phyloP scores from a whole-genome alignment of 108 stramenopile species.

The Phaeodactylum tricornutum region DNA sequence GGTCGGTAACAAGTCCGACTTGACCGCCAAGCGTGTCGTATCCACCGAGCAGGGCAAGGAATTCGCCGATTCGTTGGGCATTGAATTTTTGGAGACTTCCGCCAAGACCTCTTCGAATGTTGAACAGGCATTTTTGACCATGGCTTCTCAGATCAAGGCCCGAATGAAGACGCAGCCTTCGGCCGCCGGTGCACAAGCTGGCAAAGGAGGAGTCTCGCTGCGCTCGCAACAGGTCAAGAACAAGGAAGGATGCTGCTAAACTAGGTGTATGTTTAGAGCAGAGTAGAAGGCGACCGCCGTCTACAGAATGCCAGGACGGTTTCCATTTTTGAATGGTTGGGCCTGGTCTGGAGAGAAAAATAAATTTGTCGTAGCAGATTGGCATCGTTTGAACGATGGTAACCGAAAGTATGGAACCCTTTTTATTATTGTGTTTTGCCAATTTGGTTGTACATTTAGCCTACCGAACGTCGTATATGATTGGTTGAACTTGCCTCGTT shows the following conservation, averaged over 20 bases:
- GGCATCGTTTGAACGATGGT: too few species aligned
- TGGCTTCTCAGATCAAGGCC: conserved; percentile 98
- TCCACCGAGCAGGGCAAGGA: conserved; percentile 95
- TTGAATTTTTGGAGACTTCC: conserved; percentile 98
- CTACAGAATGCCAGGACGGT: too few species aligned
- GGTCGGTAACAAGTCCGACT: conserved; percentile 99
- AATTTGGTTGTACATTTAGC: too few species aligned
- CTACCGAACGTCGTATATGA: too few species aligned
- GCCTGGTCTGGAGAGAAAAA: too few species aligned
- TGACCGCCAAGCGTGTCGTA: conserved; percentile 90
- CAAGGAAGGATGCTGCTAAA: conserved; percentile 77
- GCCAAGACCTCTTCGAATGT: conserved; percentile 98
- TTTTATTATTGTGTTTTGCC: too few species aligned
- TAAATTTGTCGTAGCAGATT: too few species aligned
- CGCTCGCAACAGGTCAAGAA: conserved; percentile 74
- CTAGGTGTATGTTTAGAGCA: too few species aligned
- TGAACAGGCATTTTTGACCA: conserved; percentile 97
- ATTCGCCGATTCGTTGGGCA: conserved; percentile 95
- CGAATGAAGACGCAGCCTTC: conserved; percentile 92
- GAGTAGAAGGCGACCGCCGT: too few species aligned
- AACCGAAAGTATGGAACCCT: too few species aligned
- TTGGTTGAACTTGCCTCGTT: too few species aligned
- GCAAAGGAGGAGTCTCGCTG: conserved; percentile 63
- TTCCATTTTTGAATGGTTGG: too few species aligned
- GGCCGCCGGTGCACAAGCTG: conserved; percentile 43